Conservation (phyloP, 345 rosid genomes). For the Syzygium jambos region DNA sequence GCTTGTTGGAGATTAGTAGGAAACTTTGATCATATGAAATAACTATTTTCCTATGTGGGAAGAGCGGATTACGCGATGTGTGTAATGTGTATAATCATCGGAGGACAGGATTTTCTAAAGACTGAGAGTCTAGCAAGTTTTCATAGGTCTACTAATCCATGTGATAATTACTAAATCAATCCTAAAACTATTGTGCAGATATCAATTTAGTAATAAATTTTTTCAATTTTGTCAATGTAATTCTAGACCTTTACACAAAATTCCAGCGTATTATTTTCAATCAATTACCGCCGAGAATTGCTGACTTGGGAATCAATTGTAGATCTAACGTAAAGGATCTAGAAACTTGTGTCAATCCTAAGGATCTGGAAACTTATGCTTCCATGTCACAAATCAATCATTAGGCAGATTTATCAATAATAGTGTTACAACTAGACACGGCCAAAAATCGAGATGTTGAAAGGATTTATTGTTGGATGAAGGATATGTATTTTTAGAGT, state of each 20-base stretch:
- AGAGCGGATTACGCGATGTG: neutral
- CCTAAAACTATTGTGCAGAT: neutral
- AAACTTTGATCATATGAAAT: neutral
- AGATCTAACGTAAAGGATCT: neutral
- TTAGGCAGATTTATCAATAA: neutral
- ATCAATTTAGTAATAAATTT: neutral
- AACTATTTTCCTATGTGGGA: neutral
- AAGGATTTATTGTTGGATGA: neutral
- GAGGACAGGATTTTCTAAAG: neutral
- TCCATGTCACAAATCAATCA: neutral
- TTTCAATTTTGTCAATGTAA: neutral
- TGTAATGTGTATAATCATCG: neutral
- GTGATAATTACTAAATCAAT: neutral
- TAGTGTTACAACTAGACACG: neutral
- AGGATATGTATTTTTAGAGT: neutral
- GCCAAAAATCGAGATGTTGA: neutral
- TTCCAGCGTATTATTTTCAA: neutral
- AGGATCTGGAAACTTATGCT: neutral
- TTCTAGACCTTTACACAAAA: accelerated
- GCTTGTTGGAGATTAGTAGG: neutral
- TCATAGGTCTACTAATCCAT: neutral
- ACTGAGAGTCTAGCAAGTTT: neutral
- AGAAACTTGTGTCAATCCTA: neutral
- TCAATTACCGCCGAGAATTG: accelerated
- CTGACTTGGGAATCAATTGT: neutral